These are phyloP conservation scores for Acer campestre DNA, from an alignment of 345 rosid species.

Conservation along the genomic window DNA sequence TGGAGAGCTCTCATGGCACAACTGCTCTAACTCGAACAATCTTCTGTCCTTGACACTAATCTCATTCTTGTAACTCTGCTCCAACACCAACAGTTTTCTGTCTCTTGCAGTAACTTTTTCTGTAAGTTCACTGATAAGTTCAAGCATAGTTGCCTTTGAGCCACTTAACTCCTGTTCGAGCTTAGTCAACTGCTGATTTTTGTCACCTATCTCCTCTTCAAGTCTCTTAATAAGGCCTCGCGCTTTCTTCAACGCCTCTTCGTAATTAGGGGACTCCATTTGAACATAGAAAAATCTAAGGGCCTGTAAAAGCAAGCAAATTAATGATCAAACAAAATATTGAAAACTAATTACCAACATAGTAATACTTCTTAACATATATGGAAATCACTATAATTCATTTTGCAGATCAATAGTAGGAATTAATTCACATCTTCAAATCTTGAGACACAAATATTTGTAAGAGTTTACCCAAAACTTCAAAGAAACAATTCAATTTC, in stretches of 20 bases:
- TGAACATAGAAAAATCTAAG: too few species aligned
- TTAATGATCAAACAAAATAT: not conserved
- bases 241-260: slow-evolving; percentile 18
- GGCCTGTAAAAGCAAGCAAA: not conserved
- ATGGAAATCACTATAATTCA: not conserved
- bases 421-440: too few species aligned
- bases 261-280: not conserved
- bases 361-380: not conserved
- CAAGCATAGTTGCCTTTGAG: not conserved
- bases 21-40: slow-evolving; percentile 1
- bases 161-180: slow-evolving; percentile 10
- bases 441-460: too few species aligned
- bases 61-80: not conserved
- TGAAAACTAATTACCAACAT: too few species aligned
- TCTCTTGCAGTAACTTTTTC: too few species aligned
- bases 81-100: not conserved
- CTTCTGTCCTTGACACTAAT: not conserved
- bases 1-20: not conserved
- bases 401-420: too few species aligned
- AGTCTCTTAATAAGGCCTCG: slow-evolving; percentile 13
- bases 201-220: slow-evolving; percentile 20
- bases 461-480: too few species aligned
- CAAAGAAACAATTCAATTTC: too few species aligned
- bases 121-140: slow-evolving; percentile 3
- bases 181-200: slow-evolving; percentile 18